Conservation (phyloP, 1,284 basidiomycete genomes). For the Sanguinoderma infundibulare region DNA sequence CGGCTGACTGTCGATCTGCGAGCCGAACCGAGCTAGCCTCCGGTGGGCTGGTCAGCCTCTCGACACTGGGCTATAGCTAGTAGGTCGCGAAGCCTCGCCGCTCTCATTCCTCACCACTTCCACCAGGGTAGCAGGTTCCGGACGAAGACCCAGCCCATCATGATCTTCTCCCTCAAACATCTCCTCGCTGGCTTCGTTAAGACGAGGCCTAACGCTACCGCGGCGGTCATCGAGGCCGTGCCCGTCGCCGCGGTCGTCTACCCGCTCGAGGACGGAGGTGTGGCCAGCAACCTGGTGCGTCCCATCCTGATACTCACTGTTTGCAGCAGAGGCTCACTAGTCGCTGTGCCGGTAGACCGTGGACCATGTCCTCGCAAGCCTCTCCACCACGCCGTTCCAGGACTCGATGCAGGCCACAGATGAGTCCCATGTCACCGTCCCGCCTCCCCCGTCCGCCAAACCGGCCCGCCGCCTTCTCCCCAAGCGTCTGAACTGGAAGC, state of each 20-base stretch:
- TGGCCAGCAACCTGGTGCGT: not conserved
- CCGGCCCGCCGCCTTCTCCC: not conserved
- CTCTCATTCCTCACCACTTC: not conserved
- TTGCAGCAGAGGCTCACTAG: too few relatives aligned
- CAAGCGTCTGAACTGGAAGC: not conserved
- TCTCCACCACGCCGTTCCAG: not conserved
- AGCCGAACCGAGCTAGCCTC: too few relatives aligned
- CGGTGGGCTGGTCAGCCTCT: too few relatives aligned
- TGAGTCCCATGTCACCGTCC: not conserved
- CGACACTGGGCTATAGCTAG: too few relatives aligned
- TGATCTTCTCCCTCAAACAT: not conserved
- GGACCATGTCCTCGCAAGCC: not conserved
- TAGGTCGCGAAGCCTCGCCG: too few relatives aligned
- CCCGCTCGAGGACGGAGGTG: not conserved
- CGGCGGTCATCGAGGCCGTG: not conserved
- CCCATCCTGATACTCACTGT: not conserved
- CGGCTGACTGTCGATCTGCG: too few relatives aligned
- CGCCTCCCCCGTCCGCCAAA: not conserved
- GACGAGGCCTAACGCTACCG: not conserved
- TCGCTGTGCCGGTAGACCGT: not conserved
- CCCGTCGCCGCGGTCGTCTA: not conserved
- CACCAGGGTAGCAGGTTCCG: not conserved
- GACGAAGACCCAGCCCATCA: not conserved
- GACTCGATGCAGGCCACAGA: not conserved
- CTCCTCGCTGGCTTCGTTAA: not conserved